Percentiles rank a stretch among this genome's conserved stretches.
Evolutionary conservation across 345 rosid species (phyloP).

Genomic region (Arabidopsis suecica): DNA sequence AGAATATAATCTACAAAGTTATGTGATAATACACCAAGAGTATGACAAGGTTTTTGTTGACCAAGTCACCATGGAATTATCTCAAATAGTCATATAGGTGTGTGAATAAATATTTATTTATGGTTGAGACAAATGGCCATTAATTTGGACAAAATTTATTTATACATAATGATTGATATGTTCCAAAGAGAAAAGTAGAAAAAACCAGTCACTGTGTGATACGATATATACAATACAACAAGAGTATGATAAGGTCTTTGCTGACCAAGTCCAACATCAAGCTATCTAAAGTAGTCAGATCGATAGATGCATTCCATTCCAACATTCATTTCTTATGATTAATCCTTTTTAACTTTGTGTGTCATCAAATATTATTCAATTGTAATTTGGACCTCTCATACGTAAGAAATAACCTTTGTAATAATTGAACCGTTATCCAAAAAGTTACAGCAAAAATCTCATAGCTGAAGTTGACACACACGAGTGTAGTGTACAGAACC

Average conservation of each 20-base stretch:
- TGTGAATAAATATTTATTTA: background rate
- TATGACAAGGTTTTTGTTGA: conserved; percentile 32
- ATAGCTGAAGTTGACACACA: conserved; percentile 1
- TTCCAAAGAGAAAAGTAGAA: background rate
- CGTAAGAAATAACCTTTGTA: background rate
- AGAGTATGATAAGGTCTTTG: conserved; percentile 34
- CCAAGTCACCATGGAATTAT: conserved; percentile 30
- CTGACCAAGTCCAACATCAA: conserved; percentile 42
- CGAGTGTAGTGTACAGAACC: background rate
- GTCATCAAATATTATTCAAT: background rate
- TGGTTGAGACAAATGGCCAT: background rate
- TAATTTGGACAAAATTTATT: background rate
- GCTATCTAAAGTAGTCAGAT: conserved; percentile 19
- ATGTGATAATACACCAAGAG: conserved; percentile 1
- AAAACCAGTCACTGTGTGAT: background rate
- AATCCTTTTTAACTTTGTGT: conserved; percentile 15
- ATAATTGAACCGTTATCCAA: background rate
- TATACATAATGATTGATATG: background rate
- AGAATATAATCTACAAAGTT: background rate
- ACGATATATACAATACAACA: background rate
- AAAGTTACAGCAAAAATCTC: background rate
- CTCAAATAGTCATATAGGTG: conserved; percentile 3
- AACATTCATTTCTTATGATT: conserved; percentile 34
- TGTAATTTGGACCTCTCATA: conserved; percentile 2
- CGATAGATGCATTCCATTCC: conserved; percentile 16